Conservation (phyloP, 2,329 filamentous ascomycete species). For the Huntiella bhutanensis region DNA sequence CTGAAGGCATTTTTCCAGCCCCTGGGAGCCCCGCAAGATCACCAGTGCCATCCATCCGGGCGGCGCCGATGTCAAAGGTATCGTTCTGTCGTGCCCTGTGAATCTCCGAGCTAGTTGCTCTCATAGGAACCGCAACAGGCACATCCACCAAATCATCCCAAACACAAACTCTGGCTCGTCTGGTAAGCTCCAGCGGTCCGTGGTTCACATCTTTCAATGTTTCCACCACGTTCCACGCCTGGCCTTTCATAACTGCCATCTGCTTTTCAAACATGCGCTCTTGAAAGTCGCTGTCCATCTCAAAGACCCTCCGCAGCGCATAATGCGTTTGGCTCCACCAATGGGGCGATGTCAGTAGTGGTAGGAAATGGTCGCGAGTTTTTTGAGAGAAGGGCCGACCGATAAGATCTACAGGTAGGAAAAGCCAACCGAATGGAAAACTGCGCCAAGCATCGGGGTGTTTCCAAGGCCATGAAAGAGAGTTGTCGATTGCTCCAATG, state of each 20-base stretch:
- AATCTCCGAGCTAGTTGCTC: slow-evolving; percentile 68
- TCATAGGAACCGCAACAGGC: slow-evolving; percentile 80
- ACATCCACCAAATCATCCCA: slow-evolving; percentile 98
- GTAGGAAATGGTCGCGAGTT: slow-evolving; percentile 88
- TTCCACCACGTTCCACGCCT: slow-evolving; percentile 98
- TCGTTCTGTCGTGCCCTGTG: slow-evolving; percentile 37
- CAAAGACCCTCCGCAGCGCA: slow-evolving; percentile 70
- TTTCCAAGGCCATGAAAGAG: slow-evolving; percentile 96
- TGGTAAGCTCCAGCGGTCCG: slow-evolving; percentile 79
- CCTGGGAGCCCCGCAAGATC: slow-evolving; percentile 54
- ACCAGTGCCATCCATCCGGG: slow-evolving; percentile 21
- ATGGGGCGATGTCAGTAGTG: slow-evolving; percentile 75
- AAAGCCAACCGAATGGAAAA: slow-evolving; percentile 97
- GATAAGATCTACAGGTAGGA: slow-evolving; percentile 88
- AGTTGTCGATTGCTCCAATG: slow-evolving; percentile 93
- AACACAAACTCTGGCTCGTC: slow-evolving; percentile 78
- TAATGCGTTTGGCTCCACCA: slow-evolving; percentile 96
- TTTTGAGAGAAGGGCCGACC: slow-evolving; percentile 90
- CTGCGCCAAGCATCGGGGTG: slow-evolving; percentile 81
- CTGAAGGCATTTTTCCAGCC: slow-evolving; percentile 49
- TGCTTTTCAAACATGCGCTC: slow-evolving; percentile 98
- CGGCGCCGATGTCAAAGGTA: slow-evolving; percentile 49
- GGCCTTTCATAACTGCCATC: slow-evolving; percentile 97
- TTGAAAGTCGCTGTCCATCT: slow-evolving; percentile 86
- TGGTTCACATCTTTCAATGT: slow-evolving; percentile 85